Evolutionary conservation across 345 rosid genomes (phyloP).

Genomic region (Arabidopsis arenosa): DNA sequence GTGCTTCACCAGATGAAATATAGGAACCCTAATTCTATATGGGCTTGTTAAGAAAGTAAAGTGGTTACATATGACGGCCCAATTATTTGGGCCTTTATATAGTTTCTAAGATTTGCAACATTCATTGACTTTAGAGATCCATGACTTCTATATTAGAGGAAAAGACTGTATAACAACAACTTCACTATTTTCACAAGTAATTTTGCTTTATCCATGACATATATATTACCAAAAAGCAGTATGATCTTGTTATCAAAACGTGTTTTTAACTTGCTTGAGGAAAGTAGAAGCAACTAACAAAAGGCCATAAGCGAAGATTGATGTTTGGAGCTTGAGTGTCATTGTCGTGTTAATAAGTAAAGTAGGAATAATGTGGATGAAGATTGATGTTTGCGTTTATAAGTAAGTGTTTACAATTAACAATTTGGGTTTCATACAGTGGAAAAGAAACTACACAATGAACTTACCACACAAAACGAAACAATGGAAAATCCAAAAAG

Average conservation of each 20-base stretch:
- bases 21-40: conserved; percentile 21
- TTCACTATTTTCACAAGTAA: neutral
- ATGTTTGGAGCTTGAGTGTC: too few relatives aligned
- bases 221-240: neutral
- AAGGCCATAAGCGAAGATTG: neutral
- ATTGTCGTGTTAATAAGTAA: too few relatives aligned
- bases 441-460: neutral
- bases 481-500: neutral
- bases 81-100: neutral
- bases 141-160: neutral
- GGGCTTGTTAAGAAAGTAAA: neutral
- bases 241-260: neutral
- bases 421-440: neutral
- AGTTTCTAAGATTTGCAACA: neutral
- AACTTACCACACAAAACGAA: neutral
- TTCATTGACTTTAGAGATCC: neutral
- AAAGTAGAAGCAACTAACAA: conserved; percentile 16
- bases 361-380: too few relatives aligned
- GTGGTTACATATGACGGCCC: neutral
- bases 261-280: neutral
- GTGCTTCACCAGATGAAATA: neutral
- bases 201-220: neutral
- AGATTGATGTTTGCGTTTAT: too few relatives aligned
- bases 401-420: neutral
- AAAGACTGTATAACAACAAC: neutral